phyloP scores from a whole-genome alignment of 768 basidiomycete genomes.

The Lenzites betulinus region DNA sequence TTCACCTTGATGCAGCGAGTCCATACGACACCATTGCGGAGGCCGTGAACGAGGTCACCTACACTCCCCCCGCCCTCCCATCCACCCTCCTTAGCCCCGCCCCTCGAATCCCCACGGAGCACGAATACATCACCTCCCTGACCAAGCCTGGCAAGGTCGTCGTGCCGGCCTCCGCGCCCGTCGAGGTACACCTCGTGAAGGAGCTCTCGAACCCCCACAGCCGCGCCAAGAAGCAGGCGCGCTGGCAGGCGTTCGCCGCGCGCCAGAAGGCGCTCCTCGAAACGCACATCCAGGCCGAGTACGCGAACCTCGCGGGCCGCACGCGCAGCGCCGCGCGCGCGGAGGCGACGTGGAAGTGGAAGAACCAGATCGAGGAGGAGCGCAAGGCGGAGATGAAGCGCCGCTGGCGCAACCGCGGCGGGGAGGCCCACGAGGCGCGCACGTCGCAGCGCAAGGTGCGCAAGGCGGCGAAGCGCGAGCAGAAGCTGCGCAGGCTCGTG shows the following conservation, averaged over 20 bases:
- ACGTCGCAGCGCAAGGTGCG: conserved; percentile 22
- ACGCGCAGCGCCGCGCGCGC: conserved; percentile 62
- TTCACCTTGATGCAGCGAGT: conserved; percentile 42
- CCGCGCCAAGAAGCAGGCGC: conserved; percentile 76
- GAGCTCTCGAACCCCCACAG: conserved; percentile 84
- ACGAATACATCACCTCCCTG: conserved; percentile 56
- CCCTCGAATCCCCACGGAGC: conserved; percentile 40
- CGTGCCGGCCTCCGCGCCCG: conserved; percentile 54
- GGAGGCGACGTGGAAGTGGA: conserved; percentile 77
- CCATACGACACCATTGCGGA: conserved; percentile 67
- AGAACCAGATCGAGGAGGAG: conserved; percentile 57
- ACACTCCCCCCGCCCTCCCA: conserved; percentile 59
- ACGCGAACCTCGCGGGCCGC: conserved; percentile 60
- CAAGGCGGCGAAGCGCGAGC: conserved; percentile 11
- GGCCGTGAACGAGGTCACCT: conserved; percentile 68
- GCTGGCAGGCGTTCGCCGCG: conserved; percentile 64
- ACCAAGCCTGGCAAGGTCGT: conserved; percentile 42
- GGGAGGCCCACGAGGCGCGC: conserved; percentile 28
- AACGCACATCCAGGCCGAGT: conserved; percentile 48
- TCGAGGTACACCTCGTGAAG: conserved; percentile 64
- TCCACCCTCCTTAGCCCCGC: conserved; percentile 26
- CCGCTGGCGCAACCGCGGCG: conserved; percentile 46
- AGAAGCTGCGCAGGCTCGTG: conserved; percentile 34
- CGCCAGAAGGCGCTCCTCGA: conserved; percentile 52
- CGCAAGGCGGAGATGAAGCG: conserved; percentile 62